phyloP scores from a whole-genome alignment of 2,329 filamentous ascomycete species.

The Niveomyces coronatus region DNA sequence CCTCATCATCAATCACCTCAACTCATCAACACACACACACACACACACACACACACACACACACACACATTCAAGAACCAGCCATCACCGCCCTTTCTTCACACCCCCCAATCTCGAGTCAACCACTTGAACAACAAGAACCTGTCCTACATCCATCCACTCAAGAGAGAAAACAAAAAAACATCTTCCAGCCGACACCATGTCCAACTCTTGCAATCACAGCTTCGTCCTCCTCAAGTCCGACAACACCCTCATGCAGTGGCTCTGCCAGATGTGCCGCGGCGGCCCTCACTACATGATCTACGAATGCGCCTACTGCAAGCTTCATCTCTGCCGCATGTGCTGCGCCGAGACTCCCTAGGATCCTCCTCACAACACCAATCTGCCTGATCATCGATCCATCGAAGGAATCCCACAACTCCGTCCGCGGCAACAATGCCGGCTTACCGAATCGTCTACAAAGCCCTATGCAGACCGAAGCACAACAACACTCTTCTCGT shows the following conservation, averaged over 20 bases:
- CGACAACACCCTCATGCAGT: slow-evolving; percentile 54
- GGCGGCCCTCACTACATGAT: slow-evolving; percentile 58
- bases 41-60: no score
- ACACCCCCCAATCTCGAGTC: no score
- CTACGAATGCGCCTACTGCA: slow-evolving; percentile 60
- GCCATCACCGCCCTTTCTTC: no score
- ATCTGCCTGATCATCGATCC: not conserved
- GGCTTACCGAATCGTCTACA: no score
- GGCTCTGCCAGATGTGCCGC: slow-evolving; percentile 54
- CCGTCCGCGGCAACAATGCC: no score
- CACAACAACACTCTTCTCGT: no score
- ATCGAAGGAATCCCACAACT: not conserved
- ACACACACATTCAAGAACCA: no score
- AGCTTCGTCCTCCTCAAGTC: slow-evolving; percentile 57
- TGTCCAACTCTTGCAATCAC: slow-evolving; percentile 49
- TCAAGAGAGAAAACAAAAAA: no score
- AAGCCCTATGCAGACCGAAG: not conserved
- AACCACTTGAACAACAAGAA: no score
- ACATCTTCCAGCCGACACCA: slow-evolving; percentile 20
- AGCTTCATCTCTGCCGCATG: slow-evolving; percentile 49
- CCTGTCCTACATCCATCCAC: no score
- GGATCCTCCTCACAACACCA: not conserved
- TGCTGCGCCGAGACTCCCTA: slow-evolving; percentile 6
- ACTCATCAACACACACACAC: no score
- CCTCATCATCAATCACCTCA: no score